Evolutionary conservation across 345 rosid genomes (phyloP), one percentile per base, ranked within the genome.

Genomic region (Citrus trifoliata): DNA sequence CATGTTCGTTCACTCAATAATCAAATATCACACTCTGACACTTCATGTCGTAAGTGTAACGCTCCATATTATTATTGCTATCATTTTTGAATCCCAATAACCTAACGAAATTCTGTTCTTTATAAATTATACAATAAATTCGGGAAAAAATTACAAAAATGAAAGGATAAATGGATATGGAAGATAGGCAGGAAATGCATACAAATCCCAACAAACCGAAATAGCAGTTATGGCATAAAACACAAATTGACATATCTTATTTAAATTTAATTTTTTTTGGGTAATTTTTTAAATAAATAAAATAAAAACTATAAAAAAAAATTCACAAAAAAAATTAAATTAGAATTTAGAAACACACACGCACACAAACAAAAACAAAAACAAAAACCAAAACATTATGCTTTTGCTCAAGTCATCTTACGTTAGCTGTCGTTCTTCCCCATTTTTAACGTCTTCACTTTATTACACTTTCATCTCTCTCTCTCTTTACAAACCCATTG

Each of bases 371-470:
- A 3, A 64, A 5, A 67, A 67, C 6, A 38, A 69, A 69, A 46
- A 21, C 22, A 3, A 64, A 5, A 67, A 67, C 6, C n/a, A 69
- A 69, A 46, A 69, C 13, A 2, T n/a, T 4, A 40, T 24, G 21
- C 71, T 46, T 38, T 13, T 46, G 51, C 65, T 73, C 22, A 22
- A 73, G 76, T 73, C 76, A 73, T 58, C 67, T 73, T 73, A 24
- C 76, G 55, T 59, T 73, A 24, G 76, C 51, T 37, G 76, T 73
- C 21, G 25, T 21, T 71, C 67, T 35, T 59, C n/a, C 3, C 67
- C 55, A 59, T 24, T 73, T 58, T 37, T 73, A 59, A 37, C 53
- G 53, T n/a, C 33, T 18, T 73, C 53, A 32, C 61, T 35, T 58
- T 22, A n/a, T 3, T 37, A 55, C 30, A 28, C 73, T 48, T 28